A percentile compares a stretch with the other conserved stretches of the same genome.
phyloP scores from a whole-genome alignment of 805 yeast genomes.

The Candida ponderosae region DNA sequence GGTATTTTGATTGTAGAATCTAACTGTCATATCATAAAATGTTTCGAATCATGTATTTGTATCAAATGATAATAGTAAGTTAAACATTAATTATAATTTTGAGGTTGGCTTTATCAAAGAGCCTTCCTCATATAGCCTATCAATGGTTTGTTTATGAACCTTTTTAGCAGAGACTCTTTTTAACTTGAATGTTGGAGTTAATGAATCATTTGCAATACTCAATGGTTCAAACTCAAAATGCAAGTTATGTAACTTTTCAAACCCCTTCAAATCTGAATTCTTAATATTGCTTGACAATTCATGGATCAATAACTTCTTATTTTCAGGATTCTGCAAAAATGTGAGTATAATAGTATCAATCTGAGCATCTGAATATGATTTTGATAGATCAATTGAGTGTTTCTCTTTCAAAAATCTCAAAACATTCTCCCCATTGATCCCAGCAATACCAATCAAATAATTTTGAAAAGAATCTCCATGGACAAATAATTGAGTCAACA shows the following conservation, averaged over 20 bases:
- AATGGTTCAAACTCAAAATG: slow-evolving; percentile 50
- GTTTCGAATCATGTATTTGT: too few species aligned
- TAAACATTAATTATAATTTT: too few species aligned
- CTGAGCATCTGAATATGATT: slow-evolving; percentile 1
- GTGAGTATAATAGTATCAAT: neutral
- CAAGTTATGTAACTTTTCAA: slow-evolving; percentile 53
- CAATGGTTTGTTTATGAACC: slow-evolving; percentile 31
- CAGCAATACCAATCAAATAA: slow-evolving; percentile 45
- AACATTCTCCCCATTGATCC: slow-evolving; percentile 34
- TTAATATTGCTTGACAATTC: slow-evolving; percentile 2
- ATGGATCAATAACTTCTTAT: slow-evolving; percentile 1
- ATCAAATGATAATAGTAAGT: too few species aligned
- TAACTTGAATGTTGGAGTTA: slow-evolving; percentile 60
- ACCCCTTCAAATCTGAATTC: slow-evolving; percentile 38
- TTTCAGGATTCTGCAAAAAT: slow-evolving; percentile 1
- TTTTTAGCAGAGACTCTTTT: slow-evolving; percentile 42
- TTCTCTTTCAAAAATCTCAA: neutral
- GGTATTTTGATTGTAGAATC: too few species aligned
- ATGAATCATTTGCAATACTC: slow-evolving; percentile 45
- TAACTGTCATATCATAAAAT: too few species aligned
- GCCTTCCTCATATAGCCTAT: slow-evolving; percentile 43
- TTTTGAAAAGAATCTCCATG: slow-evolving; percentile 48
- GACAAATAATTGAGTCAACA: slow-evolving; percentile 39
- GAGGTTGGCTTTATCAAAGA: too few species aligned
- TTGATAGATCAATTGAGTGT: slow-evolving; percentile 1